These are phyloP conservation scores for Rhipidocladum racemiflorum DNA, from an alignment of 176 grass and related monocot species.

Conservation along the genomic window DNA sequence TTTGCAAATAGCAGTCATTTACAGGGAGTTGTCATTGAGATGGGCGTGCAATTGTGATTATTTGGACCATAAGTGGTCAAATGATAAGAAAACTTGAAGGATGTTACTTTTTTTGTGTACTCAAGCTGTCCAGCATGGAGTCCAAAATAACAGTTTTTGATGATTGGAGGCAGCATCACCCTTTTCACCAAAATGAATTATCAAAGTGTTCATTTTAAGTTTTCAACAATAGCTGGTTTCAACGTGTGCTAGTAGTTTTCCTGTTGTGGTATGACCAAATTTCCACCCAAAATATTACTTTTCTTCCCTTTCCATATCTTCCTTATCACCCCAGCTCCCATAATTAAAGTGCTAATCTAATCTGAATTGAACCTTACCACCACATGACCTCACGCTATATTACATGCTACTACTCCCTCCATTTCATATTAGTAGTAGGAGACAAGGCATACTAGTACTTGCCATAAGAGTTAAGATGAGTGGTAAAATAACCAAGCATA, in stretches of 20 bases:
- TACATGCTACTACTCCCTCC: constrained; percentile 1
- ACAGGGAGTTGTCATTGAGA: too few relatives aligned
- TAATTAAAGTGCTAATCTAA: background rate
- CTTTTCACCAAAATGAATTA: background rate
- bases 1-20: background rate
- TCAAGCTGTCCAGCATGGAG: background rate
- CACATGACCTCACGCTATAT: background rate
- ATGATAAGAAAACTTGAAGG: background rate
- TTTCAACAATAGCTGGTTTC: background rate
- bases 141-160: background rate
- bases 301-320: background rate
- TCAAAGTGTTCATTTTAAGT: background rate
- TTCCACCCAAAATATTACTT: background rate
- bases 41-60: background rate
- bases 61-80: background rate
- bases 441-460: background rate
- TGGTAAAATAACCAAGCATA: constrained; percentile 8
- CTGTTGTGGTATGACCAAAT: background rate
- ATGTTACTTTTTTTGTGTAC: background rate
- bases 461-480: background rate
- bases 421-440: background rate
- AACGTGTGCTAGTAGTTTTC: background rate
- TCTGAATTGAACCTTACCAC: constrained; percentile 10
- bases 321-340: background rate
- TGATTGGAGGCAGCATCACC: background rate